Evolutionary conservation across 495 filamentous ascomycete genomes (phyloP), one percentile per base, ranked within the genome.

Genomic region (Endocarpon pusillum): DNA sequence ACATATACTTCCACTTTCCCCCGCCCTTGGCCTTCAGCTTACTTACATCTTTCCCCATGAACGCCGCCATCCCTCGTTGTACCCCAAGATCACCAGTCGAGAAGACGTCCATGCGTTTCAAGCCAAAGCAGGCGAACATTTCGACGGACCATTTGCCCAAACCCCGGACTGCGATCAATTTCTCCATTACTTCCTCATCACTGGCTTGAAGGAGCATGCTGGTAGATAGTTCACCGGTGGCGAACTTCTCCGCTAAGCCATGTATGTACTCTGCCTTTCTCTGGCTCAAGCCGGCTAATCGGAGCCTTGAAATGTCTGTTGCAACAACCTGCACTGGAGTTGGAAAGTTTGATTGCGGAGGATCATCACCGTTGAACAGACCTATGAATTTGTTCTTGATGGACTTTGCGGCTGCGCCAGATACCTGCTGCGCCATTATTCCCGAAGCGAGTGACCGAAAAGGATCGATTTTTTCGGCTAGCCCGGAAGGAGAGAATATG

Each of bases 1-100:
- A 63, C 82, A 94, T 89, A 48, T 94, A 97, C 62, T 94, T 96
- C 73, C 81, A 94, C 62, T 96, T 94, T 35, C 82, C 81, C 38
- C 69, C 66, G 16, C 76, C 77, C 44, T 83, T 83, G 9, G 56
- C 62, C 61, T 93, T 94, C 38, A 94, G 50, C 52, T 82, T 89
- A 17, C 57, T 68, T 2, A 94, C 74, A 51, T 97, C 81, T 41
- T 67, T 66, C 3, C 89, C 91, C 32, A 79, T 56, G 45, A 89
- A 86, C 1, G 79, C 75, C 2, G 91, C 89, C 69, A 93, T 89
- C 1, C 89, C 89, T 45, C 85, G 65, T 49, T 94, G 86, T 33
- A 97, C 82, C 11, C 89, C 89, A 47, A 97, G 53, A 62, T 97
- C 89, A 0, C 89, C 91, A 11, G 78, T 75, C 4, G 78, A 83